Percentiles rank a stretch among this genome's conserved stretches.
Evolutionary conservation across 768 basidiomycete species (phyloP).

Genomic region (Rhodotorula toruloides): DNA sequence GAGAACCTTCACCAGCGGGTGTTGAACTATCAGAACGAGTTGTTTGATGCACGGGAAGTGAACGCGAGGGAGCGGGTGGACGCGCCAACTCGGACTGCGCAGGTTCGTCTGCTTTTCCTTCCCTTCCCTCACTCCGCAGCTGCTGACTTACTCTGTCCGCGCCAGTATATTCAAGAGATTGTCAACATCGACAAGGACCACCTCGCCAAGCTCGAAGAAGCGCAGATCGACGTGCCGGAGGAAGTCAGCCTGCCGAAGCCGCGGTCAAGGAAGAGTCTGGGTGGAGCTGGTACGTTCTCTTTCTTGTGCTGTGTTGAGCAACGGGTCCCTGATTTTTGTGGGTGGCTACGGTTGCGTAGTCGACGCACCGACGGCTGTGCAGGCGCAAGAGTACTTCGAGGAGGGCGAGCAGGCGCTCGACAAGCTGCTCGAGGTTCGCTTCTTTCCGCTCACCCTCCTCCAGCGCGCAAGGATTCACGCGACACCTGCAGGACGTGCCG

Average conservation of each 20-base stretch:
- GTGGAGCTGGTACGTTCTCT: not conserved
- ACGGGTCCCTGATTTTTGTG: accelerated
- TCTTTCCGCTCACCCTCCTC: not conserved
- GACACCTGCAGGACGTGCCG: not conserved
- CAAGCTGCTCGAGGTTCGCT: slow-evolving; percentile 6
- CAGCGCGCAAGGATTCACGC: not conserved
- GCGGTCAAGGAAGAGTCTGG: slow-evolving; percentile 7
- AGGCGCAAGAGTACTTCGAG: slow-evolving; percentile 14
- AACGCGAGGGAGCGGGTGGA: slow-evolving; percentile 15
- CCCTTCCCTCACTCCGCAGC: no score
- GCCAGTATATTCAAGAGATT: not conserved
- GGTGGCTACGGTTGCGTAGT: not conserved
- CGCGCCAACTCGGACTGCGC: not conserved
- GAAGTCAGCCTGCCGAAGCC: not conserved
- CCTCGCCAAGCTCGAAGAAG: not conserved
- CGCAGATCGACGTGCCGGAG: not conserved
- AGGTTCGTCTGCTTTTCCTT: not conserved
- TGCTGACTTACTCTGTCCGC: accelerated
- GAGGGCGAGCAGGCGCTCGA: not conserved
- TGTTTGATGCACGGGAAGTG: slow-evolving; percentile 16
- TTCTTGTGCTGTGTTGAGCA: no score
- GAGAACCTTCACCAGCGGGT: slow-evolving; percentile 11
- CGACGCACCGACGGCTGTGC: not conserved
- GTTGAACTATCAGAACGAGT: slow-evolving; percentile 21
- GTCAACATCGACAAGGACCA: slow-evolving; percentile 1